A percentile compares a stretch with the other conserved stretches of the same genome.
Conservation (phyloP, 148 eudicot genomes). For the Nepenthes gracilis region DNA sequence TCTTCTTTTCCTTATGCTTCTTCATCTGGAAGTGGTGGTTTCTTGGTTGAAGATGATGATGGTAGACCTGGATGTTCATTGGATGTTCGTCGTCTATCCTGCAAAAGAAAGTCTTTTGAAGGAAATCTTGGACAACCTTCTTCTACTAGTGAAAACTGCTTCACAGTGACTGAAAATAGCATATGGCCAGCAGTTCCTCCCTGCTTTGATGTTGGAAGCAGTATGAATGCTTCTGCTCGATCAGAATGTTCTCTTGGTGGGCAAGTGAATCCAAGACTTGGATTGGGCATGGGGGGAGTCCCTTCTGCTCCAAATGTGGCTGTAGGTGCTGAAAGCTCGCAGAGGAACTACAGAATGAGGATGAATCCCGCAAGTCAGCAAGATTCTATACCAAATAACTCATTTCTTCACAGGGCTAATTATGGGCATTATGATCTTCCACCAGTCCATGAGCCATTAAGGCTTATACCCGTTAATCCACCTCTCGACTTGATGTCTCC, state of each 20-base stretch:
- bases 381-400: slow-evolving; percentile 24
- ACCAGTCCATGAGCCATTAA: slow-evolving; percentile 31
- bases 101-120: slow-evolving; percentile 80
- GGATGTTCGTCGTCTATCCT: slow-evolving; percentile 53
- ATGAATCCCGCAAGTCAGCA: slow-evolving; percentile 33
- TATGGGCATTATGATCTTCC: slow-evolving; percentile 16
- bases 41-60: slow-evolving; percentile 37
- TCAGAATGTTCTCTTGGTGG: slow-evolving; percentile 19
- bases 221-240: slow-evolving; percentile 18
- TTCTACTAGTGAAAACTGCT: slow-evolving; percentile 46
- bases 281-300: slow-evolving; percentile 35
- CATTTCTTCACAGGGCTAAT: slow-evolving; percentile 17
- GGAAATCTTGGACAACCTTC: slow-evolving; percentile 52
- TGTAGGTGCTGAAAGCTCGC: slow-evolving; percentile 33
- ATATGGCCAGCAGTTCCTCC: slow-evolving; percentile 42
- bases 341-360: slow-evolving; percentile 49
- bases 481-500: slow-evolving; percentile 33
- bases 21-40: slow-evolving; percentile 41
- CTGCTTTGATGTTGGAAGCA: slow-evolving; percentile 15
- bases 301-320: slow-evolving; percentile 20
- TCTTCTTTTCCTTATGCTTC: slow-evolving; percentile 40
- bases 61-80: slow-evolving; percentile 36
- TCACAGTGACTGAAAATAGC: slow-evolving; percentile 29
- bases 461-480: slow-evolving; percentile 32
- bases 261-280: slow-evolving; percentile 40